Evolutionary conservation across 495 filamentous ascomycete genomes (phyloP).

Genomic region (Aspergillus carlsbadensis): DNA sequence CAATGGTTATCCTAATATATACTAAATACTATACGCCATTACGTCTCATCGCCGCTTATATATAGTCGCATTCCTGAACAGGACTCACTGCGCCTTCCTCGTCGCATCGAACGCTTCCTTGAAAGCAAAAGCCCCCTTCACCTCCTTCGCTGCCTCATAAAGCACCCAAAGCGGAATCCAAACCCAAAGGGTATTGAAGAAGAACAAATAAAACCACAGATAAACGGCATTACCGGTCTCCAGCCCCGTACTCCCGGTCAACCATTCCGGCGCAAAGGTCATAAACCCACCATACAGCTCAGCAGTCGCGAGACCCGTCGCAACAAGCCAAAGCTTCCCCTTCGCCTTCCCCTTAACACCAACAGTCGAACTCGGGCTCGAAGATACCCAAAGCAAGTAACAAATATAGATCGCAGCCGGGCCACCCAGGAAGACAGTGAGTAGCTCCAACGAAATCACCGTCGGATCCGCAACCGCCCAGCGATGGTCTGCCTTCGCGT

Average conservation of each 20-base stretch:
- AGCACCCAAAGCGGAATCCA: slow-evolving; percentile 75
- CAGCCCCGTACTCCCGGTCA: slow-evolving; percentile 72
- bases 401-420: slow-evolving; percentile 71
- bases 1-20: too few relatives aligned
- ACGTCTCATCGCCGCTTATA: too few relatives aligned
- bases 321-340: slow-evolving; percentile 64
- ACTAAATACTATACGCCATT: not conserved
- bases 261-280: slow-evolving; percentile 95
- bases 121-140: slow-evolving; percentile 54
- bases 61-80: too few relatives aligned
- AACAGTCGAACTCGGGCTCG: slow-evolving; percentile 21
- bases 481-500: slow-evolving; percentile 79
- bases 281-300: slow-evolving; percentile 96
- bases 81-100: not conserved
- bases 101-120: not conserved
- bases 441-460: slow-evolving; percentile 77
- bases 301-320: slow-evolving; percentile 79
- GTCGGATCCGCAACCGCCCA: slow-evolving; percentile 80
- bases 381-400: slow-evolving; percentile 53
- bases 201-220: slow-evolving; percentile 80
- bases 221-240: slow-evolving; percentile 84
- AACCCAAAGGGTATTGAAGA: slow-evolving; percentile 94
- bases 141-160: slow-evolving; percentile 61
- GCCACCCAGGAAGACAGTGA: slow-evolving; percentile 79
- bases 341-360: slow-evolving; percentile 37